These are phyloP conservation scores for Scenedesmus sp. DNA, from an alignment of 163 green algal species.

Conservation along the genomic window DNA sequence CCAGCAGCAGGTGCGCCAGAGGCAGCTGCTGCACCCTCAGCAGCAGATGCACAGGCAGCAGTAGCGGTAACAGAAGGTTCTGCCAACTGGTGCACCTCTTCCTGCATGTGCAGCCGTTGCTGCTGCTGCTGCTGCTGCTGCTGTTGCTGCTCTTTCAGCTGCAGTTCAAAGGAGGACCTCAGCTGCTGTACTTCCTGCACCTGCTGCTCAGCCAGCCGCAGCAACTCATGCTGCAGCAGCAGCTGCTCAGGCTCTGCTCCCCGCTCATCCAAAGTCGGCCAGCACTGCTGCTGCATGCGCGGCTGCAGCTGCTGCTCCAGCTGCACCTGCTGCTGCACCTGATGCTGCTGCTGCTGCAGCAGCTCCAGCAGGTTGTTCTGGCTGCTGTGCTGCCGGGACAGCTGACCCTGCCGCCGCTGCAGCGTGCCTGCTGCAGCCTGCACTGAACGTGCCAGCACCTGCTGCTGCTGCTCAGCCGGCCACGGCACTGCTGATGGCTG, in stretches of 20 bases:
- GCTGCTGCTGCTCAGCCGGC: neutral
- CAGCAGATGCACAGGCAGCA: neutral
- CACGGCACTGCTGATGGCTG: neutral
- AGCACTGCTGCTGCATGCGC: neutral
- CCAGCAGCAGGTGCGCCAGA: neutral
- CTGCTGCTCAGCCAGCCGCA: neutral
- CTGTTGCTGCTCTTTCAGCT: conserved; percentile 8
- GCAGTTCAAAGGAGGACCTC: neutral
- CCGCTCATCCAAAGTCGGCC: neutral
- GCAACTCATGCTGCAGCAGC: neutral
- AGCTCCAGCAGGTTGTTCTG: neutral
- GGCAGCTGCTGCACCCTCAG: neutral
- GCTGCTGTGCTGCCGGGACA: neutral
- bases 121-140: neutral
- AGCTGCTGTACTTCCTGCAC: neutral
- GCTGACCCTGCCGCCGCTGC: neutral
- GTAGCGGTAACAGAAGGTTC: neutral
- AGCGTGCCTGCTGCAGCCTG: neutral
- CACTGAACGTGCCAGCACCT: neutral
- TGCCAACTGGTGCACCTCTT: neutral
- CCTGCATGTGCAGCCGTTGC: neutral
- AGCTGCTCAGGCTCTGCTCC: neutral
- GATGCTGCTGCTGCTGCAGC: conserved; percentile 6
- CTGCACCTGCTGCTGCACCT: neutral
- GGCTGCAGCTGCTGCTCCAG: neutral